A percentile compares a stretch with the other conserved stretches of the same genome.
Evolutionary conservation across 2,329 filamentous ascomycete genomes (phyloP).

Genomic region (Fusarium armeniacum): DNA sequence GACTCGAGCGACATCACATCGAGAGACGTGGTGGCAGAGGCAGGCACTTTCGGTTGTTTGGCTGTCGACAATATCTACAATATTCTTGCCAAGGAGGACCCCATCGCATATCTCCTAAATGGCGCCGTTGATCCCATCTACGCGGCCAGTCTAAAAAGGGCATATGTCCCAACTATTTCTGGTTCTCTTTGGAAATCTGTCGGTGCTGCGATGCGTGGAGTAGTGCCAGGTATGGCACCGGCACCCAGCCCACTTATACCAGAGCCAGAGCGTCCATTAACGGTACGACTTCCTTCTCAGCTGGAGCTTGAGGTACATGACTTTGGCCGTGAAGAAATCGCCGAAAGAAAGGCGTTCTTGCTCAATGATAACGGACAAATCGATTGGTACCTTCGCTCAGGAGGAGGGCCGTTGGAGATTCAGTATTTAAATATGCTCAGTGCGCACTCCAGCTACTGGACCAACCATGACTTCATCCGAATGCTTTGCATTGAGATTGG

Average conservation of each 20-base stretch:
- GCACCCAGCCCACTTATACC: slow-evolving; percentile 50
- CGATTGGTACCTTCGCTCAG: slow-evolving; percentile 87
- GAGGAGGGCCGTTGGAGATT: slow-evolving; percentile 89
- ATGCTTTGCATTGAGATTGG: slow-evolving; percentile 92
- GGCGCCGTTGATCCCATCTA: slow-evolving; percentile 88
- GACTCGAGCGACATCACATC: slow-evolving; percentile 72
- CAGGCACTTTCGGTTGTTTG: slow-evolving; percentile 87
- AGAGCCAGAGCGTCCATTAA: slow-evolving; percentile 55
- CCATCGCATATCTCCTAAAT: slow-evolving; percentile 93
- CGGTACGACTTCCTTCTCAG: slow-evolving; percentile 69
- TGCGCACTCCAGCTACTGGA: slow-evolving; percentile 96
- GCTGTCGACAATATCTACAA: slow-evolving; percentile 98
- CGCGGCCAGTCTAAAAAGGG: slow-evolving; percentile 79
- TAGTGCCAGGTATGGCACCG: slow-evolving; percentile 68
- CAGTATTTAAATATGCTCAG: slow-evolving; percentile 98
- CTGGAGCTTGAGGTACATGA: slow-evolving; percentile 97
- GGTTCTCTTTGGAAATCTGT: slow-evolving; percentile 75
- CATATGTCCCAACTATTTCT: slow-evolving; percentile 81
- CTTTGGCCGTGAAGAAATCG: slow-evolving; percentile 91
- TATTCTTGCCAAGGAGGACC: slow-evolving; percentile 77
- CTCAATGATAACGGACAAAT: slow-evolving; percentile 98
- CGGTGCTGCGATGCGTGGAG: slow-evolving; percentile 71
- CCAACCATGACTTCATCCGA: slow-evolving; percentile 86
- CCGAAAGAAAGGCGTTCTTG: slow-evolving; percentile 87
- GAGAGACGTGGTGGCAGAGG: slow-evolving; percentile 77